Base-by-base conservation (phyloP, 306 rosid species). In the Citrullus amarus region DNA sequence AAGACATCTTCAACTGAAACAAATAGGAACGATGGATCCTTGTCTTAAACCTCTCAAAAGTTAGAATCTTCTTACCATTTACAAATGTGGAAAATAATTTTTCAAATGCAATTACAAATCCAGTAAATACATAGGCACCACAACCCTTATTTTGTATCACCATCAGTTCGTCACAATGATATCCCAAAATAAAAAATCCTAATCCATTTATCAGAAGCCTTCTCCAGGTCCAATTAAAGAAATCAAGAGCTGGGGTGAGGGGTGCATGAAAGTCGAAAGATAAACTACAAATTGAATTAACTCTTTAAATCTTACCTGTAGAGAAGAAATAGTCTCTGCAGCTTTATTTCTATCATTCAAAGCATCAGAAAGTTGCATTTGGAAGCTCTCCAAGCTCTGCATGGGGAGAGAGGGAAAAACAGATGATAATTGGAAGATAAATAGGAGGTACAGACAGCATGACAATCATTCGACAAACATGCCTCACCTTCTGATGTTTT, bases 301-400 rank as follows among this genome's bases (percentile, higher is more conserved):
- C 83, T 83, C 84, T 32, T 32, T 32, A 3, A 32, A 3, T 32
- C 36, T 81, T 79, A 91, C 99, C 97, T 91, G 99, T 75, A 96
- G 83, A 57, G 96, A 91, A 86, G 98, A 91, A 84, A 91, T 91
- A 66, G 91, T 90, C 84, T 90, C 97, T 66, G 92, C 81, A 57
- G 98, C 99, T 87, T 92, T 96, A 56, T 67, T 89, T 88, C 98
- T 90, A 67, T 92, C 98, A 2, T 97, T 88, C 58, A 90, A 67
- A 50, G 96, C 99, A 85, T 96, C 99, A 76, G 90, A 93, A 81
- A 96, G 90, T 85, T 96, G 99, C 39, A 89, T 92, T 89, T 96
- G 97, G 89, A 92, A 86, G 83, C 92, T 90, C 87, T 91, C 94
- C 86, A 92, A 82, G 81, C 80, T 92, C 99, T 96, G 90, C 81